A percentile compares a stretch with the other conserved stretches of the same genome.
These are phyloP conservation scores for Encephalitozoon romaleae DNA, from an alignment of 371 early-diverging fungal genomes.

Conservation along the genomic window DNA sequence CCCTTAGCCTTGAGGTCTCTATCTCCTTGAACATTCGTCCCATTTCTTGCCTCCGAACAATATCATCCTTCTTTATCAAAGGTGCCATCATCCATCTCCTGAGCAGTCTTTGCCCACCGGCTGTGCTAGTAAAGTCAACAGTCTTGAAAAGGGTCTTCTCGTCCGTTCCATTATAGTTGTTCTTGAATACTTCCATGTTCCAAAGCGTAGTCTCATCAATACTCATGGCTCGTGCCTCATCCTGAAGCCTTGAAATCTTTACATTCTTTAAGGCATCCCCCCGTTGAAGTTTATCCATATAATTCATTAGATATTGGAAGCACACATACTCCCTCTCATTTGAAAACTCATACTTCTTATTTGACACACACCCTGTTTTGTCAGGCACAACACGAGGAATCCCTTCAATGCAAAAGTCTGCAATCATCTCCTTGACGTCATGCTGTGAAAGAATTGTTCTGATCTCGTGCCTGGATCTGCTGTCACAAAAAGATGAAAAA, in stretches of 20 bases:
- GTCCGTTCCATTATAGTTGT: slow-evolving; percentile 67
- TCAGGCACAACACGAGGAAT: background rate
- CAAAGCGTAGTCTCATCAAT: slow-evolving; percentile 83
- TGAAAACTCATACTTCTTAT: slow-evolving; percentile 9
- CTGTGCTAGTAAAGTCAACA: slow-evolving; percentile 47
- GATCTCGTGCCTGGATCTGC: slow-evolving; percentile 70
- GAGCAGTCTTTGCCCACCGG: slow-evolving; percentile 53
- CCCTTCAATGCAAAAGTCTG: background rate
- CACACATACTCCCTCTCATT: slow-evolving; percentile 29
- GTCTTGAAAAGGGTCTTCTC: slow-evolving; percentile 75
- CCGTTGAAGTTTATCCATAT: slow-evolving; percentile 45
- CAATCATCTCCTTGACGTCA: slow-evolving; percentile 57
- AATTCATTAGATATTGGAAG: slow-evolving; percentile 44
- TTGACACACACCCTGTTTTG: background rate
- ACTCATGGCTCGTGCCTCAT: slow-evolving; percentile 64
- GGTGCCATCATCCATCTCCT: slow-evolving; percentile 53
- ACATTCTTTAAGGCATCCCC: slow-evolving; percentile 21
- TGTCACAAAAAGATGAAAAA: slow-evolving; percentile 71
- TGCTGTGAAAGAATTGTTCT: slow-evolving; percentile 70
- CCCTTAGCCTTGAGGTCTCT: slow-evolving; percentile 44
- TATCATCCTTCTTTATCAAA: slow-evolving; percentile 60
- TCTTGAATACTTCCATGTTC: slow-evolving; percentile 82
- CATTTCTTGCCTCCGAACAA: slow-evolving; percentile 74
- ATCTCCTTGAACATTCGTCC: slow-evolving; percentile 68
- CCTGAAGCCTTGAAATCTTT: slow-evolving; percentile 21